Percentiles rank a stretch among this genome's conserved stretches.
These are phyloP conservation scores for Lignosus rhinocerotis DNA, from an alignment of 1,284 basidiomycete species.

Conservation along the genomic window DNA sequence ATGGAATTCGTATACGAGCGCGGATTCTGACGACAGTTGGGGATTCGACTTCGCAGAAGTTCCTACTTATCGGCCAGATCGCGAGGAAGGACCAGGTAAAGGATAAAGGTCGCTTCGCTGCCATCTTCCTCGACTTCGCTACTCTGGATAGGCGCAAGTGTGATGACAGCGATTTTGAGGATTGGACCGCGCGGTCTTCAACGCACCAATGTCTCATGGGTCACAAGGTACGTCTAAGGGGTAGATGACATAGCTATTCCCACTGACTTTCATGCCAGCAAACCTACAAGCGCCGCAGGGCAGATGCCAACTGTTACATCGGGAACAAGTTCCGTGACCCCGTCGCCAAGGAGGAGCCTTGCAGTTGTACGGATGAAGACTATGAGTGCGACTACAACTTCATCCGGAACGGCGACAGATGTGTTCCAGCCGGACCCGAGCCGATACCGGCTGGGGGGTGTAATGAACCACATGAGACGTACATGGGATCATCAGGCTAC, in stretches of 20 bases:
- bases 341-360: slow-evolving; percentile 79
- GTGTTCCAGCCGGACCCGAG: slow-evolving; percentile 84
- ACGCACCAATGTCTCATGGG: slow-evolving; percentile 91
- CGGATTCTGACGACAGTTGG: slow-evolving; percentile 81
- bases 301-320: slow-evolving; percentile 88
- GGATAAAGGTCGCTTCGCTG: slow-evolving; percentile 64
- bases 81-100: slow-evolving; percentile 60
- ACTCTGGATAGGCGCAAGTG: slow-evolving; percentile 74
- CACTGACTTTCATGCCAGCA: slow-evolving; percentile 52
- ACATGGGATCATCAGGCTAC: slow-evolving; percentile 89
- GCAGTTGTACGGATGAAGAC: slow-evolving; percentile 84
- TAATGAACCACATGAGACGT: slow-evolving; percentile 60
- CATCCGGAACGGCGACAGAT: slow-evolving; percentile 69
- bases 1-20: slow-evolving; percentile 77
- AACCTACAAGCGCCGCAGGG: slow-evolving; percentile 90
- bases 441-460: slow-evolving; percentile 83
- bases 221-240: slow-evolving; percentile 64
- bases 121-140: slow-evolving; percentile 86
- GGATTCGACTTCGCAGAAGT: slow-evolving; percentile 93
- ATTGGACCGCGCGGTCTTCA: slow-evolving; percentile 79
- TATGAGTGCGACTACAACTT: slow-evolving; percentile 97
- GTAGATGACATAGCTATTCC: not conserved
- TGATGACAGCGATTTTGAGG: slow-evolving; percentile 75
- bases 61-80: slow-evolving; percentile 81
- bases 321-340: slow-evolving; percentile 90